Evolutionary conservation across 75 land plant genomes (phyloP).

Genomic region (Pinus albicaulis): DNA sequence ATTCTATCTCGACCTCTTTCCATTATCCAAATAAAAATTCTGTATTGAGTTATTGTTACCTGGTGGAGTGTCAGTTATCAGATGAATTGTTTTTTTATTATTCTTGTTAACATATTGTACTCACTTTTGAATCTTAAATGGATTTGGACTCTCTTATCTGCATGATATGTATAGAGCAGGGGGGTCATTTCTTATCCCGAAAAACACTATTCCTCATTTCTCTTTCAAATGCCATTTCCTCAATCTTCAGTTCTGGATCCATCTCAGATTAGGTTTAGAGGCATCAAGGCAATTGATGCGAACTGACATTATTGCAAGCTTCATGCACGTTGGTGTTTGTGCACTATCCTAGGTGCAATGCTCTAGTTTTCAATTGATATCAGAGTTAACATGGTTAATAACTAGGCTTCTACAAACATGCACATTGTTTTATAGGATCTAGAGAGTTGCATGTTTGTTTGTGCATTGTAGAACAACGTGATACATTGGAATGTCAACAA

Average conservation of each 20-base stretch:
- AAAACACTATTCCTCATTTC: too few relatives aligned
- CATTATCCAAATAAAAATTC: not conserved
- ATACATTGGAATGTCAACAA: not conserved
- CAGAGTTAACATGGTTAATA: not conserved
- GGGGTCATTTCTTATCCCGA: too few relatives aligned
- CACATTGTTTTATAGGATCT: not conserved
- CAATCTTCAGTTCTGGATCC: not conserved
- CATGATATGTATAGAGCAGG: too few relatives aligned
- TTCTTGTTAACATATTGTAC: too few relatives aligned
- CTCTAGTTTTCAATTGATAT: not conserved
- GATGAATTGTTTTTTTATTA: not conserved
- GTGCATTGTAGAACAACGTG: not conserved
- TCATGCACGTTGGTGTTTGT: not conserved
- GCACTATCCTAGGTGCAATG: not conserved
- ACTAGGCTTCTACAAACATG: too few relatives aligned
- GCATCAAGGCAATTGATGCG: too few relatives aligned
- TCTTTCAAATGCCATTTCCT: not conserved
- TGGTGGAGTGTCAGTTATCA: not conserved
- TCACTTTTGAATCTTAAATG: too few relatives aligned
- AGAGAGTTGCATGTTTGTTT: not conserved
- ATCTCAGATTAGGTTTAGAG: not conserved
- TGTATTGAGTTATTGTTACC: conserved; percentile 9
- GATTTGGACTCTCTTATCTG: too few relatives aligned
- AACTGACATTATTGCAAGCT: too few relatives aligned
- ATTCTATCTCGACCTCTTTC: not conserved